A percentile compares a stretch with the other conserved stretches of the same genome.
phyloP scores from a whole-genome alignment of 768 basidiomycete species.

The Naematelia encephala region DNA sequence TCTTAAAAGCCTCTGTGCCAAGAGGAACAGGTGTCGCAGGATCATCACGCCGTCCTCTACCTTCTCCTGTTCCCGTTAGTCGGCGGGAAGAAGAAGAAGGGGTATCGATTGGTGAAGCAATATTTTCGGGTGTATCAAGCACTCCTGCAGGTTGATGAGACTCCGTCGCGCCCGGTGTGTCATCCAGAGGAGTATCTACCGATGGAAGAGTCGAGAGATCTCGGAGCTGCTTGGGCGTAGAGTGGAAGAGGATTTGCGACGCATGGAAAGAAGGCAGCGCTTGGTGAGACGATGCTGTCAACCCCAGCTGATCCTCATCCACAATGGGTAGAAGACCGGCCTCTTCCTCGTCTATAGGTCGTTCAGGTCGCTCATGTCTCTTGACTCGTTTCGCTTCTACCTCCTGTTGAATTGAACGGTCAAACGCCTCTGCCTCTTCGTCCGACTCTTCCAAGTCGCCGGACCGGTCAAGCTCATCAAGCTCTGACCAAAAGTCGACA shows the following conservation, averaged over 20 bases:
- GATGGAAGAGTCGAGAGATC: not conserved
- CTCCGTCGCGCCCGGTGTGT: not conserved
- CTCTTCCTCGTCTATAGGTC: too few species aligned
- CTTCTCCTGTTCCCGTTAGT: slow-evolving; percentile 7
- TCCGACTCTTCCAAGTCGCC: not conserved
- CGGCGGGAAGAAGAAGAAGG: slow-evolving; percentile 15
- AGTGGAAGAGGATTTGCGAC: not conserved
- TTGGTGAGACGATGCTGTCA: not conserved
- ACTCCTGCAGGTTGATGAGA: not conserved
- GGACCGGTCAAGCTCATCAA: not conserved
- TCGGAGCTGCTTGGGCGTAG: not conserved
- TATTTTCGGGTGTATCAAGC: slow-evolving; percentile 3
- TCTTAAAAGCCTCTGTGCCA: slow-evolving; percentile 14
- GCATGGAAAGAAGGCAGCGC: not conserved
- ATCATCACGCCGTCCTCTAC: slow-evolving; percentile 21
- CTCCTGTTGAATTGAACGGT: not conserved
- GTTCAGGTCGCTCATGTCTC: too few species aligned
- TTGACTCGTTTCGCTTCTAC: not conserved
- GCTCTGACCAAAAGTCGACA: not conserved
- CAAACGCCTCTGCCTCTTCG: not conserved
- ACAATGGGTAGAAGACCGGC: too few species aligned
- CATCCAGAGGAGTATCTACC: not conserved
- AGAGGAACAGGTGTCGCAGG: slow-evolving; percentile 33
- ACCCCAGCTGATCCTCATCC: too few species aligned
- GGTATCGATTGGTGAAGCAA: slow-evolving; percentile 31